Evolutionary conservation across 2,329 filamentous ascomycete species (phyloP).

Genomic region (Botrytis galanthina): DNA sequence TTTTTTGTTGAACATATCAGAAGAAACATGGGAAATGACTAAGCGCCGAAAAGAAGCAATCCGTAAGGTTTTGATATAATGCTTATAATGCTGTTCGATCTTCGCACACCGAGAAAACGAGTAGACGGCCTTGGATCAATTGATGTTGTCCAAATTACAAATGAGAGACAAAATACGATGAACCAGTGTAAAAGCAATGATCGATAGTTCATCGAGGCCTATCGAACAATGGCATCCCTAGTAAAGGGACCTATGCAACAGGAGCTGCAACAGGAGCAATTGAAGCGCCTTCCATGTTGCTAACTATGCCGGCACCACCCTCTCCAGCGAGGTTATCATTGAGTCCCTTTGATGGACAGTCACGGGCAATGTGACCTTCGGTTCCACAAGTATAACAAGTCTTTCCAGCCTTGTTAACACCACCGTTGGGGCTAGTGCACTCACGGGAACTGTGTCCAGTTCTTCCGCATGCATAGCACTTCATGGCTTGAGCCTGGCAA

Average conservation of each 20-base stretch:
- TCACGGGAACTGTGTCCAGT: conserved; percentile 51
- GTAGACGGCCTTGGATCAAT: conserved; percentile 29
- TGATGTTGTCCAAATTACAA: conserved; percentile 36
- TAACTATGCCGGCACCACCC: conserved; percentile 33
- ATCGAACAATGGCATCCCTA: conserved; percentile 32
- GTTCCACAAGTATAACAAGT: conserved; percentile 98
- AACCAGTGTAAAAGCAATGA: conserved; percentile 27
- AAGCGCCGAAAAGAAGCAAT: conserved; percentile 37
- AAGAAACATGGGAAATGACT: conserved; percentile 35
- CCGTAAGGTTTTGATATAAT: conserved; percentile 30
- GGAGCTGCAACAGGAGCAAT: conserved; percentile 43
- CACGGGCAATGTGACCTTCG: conserved; percentile 88
- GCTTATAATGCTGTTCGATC: conserved; percentile 23
- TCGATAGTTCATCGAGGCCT: conserved; percentile 39
- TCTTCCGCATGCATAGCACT: conserved; percentile 77
- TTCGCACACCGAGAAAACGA: conserved; percentile 37
- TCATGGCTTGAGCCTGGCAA: conserved; percentile 69
- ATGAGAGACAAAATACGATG: conserved; percentile 35
- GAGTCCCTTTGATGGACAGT: conserved; percentile 65
- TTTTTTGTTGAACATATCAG: conserved; percentile 27
- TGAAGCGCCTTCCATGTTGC: conserved; percentile 39
- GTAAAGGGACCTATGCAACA: conserved; percentile 29
- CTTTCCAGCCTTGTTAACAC: conserved; percentile 93
- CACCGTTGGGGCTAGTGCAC: conserved; percentile 65
- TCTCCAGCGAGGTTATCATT: conserved; percentile 41